Evolutionary conservation across 371 early-diverging fungal species (phyloP), one percentile per base, ranked within the genome.

Genomic region (Mortierella sp.): DNA sequence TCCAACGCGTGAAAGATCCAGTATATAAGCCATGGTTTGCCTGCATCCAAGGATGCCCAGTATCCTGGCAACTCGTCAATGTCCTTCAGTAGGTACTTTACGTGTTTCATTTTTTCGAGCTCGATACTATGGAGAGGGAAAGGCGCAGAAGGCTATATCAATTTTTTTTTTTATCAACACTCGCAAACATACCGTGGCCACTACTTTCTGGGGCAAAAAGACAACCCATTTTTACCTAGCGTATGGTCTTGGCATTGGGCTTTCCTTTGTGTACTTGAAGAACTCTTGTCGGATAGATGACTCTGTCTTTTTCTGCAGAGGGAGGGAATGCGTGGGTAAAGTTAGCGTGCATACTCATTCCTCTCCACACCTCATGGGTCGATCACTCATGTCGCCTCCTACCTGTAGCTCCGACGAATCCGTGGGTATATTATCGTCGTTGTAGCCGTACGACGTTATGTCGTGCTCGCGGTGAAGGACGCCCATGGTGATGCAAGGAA

Each of bases 11-110:
- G 96, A 14, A 94, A 60, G 23, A 92, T 90, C 98, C 98, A 98
- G 73, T 93, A 96, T 2, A 87, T 73, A 13, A 98, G 64, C 98
- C 98, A 98, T 8, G 98, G 95, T 68, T 90, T 90, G 69, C 90
- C 89, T 3, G 98, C 93, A 74, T 96, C 97, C 45, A 98, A 84
- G 0, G 83, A 83, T 0, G 86, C 83, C 79, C 88, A 92, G 72
- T 85, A 84, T n/a, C 81, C 68, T 5, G 85, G 78, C 16, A 95
- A 81, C 1, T 82, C 66, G 9, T 83, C 71, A 9, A 92, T 45
- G 3, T 83, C 88, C 9, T 71, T 71, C 21, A 61, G 69, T 1
- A 93, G 61, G 67, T 84, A 94, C 26, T 83, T 67, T 8, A 86
- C 71, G 69, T 95, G 94, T 39, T 71, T 82, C 24, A 79, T 55